Conservation (phyloP, 805 yeast species). For the Pichia rugopelliculosa region DNA sequence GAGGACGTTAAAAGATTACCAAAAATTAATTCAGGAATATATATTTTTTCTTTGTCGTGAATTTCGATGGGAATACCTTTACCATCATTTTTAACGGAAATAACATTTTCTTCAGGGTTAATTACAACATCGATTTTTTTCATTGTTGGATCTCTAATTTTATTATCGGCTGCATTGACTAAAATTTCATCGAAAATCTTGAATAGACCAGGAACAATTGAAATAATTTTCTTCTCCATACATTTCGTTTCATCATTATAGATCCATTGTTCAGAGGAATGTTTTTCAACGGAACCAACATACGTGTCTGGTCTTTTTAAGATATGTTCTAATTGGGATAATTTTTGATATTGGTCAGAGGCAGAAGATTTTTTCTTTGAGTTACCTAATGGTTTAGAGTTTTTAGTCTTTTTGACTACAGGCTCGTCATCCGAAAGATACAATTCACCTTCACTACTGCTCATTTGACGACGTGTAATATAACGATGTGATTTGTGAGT, state of each 20-base stretch:
- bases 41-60: conserved; percentile 84
- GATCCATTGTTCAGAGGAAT: conserved; percentile 79
- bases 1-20: conserved; percentile 93
- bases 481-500: not conserved
- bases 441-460: conserved; percentile 1
- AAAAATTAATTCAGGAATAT: conserved; percentile 92
- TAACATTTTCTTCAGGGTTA: conserved; percentile 63
- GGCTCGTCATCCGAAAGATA: not conserved
- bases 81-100: conserved; percentile 87
- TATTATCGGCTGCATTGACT: conserved; percentile 98
- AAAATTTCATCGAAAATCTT: conserved; percentile 95
- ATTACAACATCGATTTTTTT: conserved; percentile 76
- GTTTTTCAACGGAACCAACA: conserved; percentile 87
- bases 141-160: conserved; percentile 91
- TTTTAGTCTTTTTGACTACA: not conserved
- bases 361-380: conserved; percentile 27
- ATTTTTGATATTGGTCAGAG: conserved; percentile 80
- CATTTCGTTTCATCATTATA: conserved; percentile 56
- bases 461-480: not conserved
- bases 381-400: not conserved
- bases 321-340: conserved; percentile 93
- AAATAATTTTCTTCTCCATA: conserved; percentile 55
- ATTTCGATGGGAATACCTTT: conserved; percentile 92
- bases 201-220: conserved; percentile 90
- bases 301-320: conserved; percentile 96